A percentile compares a stretch with the other conserved stretches of the same genome.
Evolutionary conservation across 192 early-diverging fungal genomes (phyloP).

Genomic region (Phycomyces blakesleeanus): DNA sequence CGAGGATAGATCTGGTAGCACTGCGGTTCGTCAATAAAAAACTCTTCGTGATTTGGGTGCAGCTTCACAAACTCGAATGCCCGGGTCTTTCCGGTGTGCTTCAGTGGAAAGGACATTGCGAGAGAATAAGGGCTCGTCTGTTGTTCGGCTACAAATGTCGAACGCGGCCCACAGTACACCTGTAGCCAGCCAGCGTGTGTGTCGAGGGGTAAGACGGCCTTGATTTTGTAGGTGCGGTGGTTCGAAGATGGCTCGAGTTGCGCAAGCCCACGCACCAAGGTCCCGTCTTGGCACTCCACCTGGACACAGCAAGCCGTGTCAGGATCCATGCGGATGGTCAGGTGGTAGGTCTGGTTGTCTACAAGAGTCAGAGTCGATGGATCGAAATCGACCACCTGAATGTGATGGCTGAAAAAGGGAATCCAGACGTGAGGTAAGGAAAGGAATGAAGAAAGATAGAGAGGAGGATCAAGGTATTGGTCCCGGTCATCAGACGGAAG

Average conservation of each 20-base stretch:
- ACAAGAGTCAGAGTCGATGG: slow-evolving; percentile 20
- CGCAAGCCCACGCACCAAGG: slow-evolving; percentile 19
- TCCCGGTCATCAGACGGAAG: slow-evolving; percentile 3
- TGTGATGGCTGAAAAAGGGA: slow-evolving; percentile 38
- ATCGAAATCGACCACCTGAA: slow-evolving; percentile 36
- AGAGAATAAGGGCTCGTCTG: slow-evolving; percentile 39
- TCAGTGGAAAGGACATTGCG: slow-evolving; percentile 34
- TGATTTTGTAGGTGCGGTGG: slow-evolving; percentile 43
- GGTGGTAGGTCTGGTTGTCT: slow-evolving; percentile 30
- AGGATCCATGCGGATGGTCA: slow-evolving; percentile 2
- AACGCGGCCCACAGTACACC: slow-evolving; percentile 38
- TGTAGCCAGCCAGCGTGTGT: slow-evolving; percentile 38
- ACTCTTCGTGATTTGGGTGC: slow-evolving; percentile 39
- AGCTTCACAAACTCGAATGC: slow-evolving; percentile 44
- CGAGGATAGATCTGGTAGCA: slow-evolving; percentile 40
- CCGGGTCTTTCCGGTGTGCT: slow-evolving; percentile 24
- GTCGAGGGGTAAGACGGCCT: slow-evolving; percentile 42
- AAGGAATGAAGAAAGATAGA: slow-evolving; percentile 36
- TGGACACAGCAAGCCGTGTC: slow-evolving; percentile 11
- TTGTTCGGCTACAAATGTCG: slow-evolving; percentile 8
- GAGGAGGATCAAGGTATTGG: slow-evolving; percentile 39
- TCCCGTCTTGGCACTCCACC: slow-evolving; percentile 6
- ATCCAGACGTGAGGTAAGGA: slow-evolving; percentile 41
- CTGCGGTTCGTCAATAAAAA: slow-evolving; percentile 48
- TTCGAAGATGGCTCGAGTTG: slow-evolving; percentile 16